Conservation (phyloP, 106 monocot genomes). For the Dendrobium catenatum region DNA sequence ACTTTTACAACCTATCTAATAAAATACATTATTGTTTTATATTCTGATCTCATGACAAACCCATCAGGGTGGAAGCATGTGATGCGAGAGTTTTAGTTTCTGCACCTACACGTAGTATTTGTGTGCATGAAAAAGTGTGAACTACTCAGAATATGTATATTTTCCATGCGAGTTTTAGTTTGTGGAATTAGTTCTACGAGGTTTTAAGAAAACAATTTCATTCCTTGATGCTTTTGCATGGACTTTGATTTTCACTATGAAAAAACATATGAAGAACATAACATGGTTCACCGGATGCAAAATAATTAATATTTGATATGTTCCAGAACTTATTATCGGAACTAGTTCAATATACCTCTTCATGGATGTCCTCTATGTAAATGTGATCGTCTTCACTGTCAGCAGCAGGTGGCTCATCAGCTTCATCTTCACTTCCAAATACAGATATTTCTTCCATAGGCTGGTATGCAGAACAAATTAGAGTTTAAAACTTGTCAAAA, state of each 20-base stretch:
- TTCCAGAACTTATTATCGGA: background rate
- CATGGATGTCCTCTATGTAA: conserved; percentile 17
- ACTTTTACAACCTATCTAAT: background rate
- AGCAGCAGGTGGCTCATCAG: conserved; percentile 19
- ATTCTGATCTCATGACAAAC: background rate
- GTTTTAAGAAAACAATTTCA: background rate
- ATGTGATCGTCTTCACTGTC: conserved; percentile 70
- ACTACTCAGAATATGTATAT: background rate
- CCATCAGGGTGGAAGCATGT: background rate
- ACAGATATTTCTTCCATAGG: conserved; percentile 49
- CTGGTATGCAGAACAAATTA: conserved; percentile 7
- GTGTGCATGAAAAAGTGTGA: background rate
- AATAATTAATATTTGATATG: background rate
- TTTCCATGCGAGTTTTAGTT: background rate
- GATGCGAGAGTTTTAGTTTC: background rate
- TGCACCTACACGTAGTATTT: background rate
- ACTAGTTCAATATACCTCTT: conserved; percentile 36
- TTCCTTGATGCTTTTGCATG: background rate
- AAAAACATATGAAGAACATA: background rate
- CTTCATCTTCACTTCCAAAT: conserved; percentile 63
- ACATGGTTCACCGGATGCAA: background rate
- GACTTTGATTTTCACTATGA: background rate
- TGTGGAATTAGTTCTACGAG: background rate
- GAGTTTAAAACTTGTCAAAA: background rate
- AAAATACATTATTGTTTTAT: background rate